Evolutionary conservation across 768 basidiomycete species (phyloP).

Genomic region (Rhizopogon rudus): DNA sequence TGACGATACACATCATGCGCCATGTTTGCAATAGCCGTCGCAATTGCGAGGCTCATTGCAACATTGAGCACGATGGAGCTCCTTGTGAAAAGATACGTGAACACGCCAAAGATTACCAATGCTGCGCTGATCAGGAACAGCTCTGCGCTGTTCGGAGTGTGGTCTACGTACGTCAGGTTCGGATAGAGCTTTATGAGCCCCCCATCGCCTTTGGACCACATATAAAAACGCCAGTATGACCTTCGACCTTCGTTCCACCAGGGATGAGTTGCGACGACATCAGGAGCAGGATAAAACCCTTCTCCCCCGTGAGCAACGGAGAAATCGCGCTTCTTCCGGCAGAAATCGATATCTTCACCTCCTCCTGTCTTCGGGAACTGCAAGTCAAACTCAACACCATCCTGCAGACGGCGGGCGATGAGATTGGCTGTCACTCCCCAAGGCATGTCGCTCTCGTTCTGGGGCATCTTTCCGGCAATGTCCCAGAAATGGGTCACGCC

Average conservation of each 20-base stretch:
- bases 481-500: conserved; percentile 62
- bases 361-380: conserved; percentile 59
- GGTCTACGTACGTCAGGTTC: conserved; percentile 38
- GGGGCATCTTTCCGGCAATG: conserved; percentile 43
- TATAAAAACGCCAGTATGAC: conserved; percentile 49
- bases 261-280: conserved; percentile 48
- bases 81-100: conserved; percentile 12
- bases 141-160: conserved; percentile 47
- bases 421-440: conserved; percentile 65
- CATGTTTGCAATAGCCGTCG: conserved; percentile 36
- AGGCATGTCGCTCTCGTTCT: conserved; percentile 38
- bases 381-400: conserved; percentile 41
- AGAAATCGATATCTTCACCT: conserved; percentile 61
- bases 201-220: conserved; percentile 58
- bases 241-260: conserved; percentile 48
- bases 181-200: conserved; percentile 45
- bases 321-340: conserved; percentile 38
- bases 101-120: conserved; percentile 9
- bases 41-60: conserved; percentile 18
- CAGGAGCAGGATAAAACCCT: conserved; percentile 45
- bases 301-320: conserved; percentile 29
- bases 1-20: conserved; percentile 47
- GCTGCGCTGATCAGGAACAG: conserved; percentile 26
- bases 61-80: conserved; percentile 6
- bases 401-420: conserved; percentile 40